phyloP scores from a whole-genome alignment of 306 rosid genomes.

The Comarum palustre region DNA sequence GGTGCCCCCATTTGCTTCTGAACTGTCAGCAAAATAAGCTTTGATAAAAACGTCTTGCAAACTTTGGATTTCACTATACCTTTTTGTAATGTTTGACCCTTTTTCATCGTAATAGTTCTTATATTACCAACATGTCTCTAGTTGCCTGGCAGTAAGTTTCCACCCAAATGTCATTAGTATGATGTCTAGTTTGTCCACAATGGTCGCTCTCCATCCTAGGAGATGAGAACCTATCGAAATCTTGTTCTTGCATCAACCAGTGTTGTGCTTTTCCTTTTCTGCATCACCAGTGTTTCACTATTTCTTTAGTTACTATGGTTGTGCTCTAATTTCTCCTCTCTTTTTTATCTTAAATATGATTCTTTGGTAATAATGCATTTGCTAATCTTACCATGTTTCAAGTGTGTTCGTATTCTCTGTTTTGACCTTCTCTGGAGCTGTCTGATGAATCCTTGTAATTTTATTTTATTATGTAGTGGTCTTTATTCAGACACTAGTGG shows the following conservation, averaged over 20 bases:
- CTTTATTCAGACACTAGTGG: constrained; percentile 38
- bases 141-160: neutral
- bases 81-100: neutral
- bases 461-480: constrained; percentile 25
- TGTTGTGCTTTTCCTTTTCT: too few species aligned
- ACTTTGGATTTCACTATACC: neutral
- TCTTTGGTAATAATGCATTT: neutral
- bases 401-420: neutral
- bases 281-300: neutral
- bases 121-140: neutral
- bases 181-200: neutral
- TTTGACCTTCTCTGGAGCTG: neutral
- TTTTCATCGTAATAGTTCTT: neutral
- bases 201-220: neutral
- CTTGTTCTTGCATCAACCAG: neutral
- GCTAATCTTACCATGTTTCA: neutral
- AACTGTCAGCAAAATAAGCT: neutral
- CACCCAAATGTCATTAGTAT: neutral
- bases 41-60: neutral
- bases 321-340: neutral
- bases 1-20: neutral
- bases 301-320: neutral
- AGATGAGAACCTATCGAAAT: constrained; percentile 14
- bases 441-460: neutral
- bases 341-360: neutral